Conservation (phyloP, 1,284 basidiomycete species). For the Moesziomyces antarcticus region DNA sequence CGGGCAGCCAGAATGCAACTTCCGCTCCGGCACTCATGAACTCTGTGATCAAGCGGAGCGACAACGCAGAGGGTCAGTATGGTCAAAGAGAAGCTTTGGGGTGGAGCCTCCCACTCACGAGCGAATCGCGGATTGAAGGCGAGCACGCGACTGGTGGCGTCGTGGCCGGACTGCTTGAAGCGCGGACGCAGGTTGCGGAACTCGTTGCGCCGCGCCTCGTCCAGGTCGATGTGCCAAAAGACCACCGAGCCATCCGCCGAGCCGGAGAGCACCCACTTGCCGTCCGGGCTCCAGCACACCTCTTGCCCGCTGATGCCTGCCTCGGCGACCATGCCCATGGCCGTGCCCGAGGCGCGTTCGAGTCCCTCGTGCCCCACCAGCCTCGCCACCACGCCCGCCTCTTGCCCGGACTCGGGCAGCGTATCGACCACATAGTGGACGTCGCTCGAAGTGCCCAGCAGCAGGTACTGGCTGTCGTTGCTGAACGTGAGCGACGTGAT, state of each 20-base stretch:
- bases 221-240: slow-evolving; percentile 53
- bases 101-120: slow-evolving; percentile 57
- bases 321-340: slow-evolving; percentile 57
- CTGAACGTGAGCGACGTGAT: slow-evolving; percentile 93
- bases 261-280: slow-evolving; percentile 58
- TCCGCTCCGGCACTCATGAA: slow-evolving; percentile 56
- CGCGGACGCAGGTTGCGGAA: slow-evolving; percentile 26
- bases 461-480: slow-evolving; percentile 82
- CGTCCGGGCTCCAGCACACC: slow-evolving; percentile 62
- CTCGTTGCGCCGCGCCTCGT: slow-evolving; percentile 29
- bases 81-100: too few species aligned
- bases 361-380: slow-evolving; percentile 59
- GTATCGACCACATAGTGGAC: slow-evolving; percentile 81
- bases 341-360: slow-evolving; percentile 40
- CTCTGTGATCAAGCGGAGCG: slow-evolving; percentile 31
- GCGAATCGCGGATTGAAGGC: slow-evolving; percentile 63
- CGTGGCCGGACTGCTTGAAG: slow-evolving; percentile 50
- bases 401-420: slow-evolving; percentile 26
- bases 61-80: slow-evolving; percentile 1
- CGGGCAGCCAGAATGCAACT: slow-evolving; percentile 63
- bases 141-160: slow-evolving; percentile 46
- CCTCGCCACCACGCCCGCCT: slow-evolving; percentile 24
- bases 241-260: slow-evolving; percentile 30
- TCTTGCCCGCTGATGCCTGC: slow-evolving; percentile 65
- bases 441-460: slow-evolving; percentile 90